Evolutionary conservation across 805 yeast genomes (phyloP), one percentile per base, ranked within the genome.

Genomic region (Cyberlindnera veronae): DNA sequence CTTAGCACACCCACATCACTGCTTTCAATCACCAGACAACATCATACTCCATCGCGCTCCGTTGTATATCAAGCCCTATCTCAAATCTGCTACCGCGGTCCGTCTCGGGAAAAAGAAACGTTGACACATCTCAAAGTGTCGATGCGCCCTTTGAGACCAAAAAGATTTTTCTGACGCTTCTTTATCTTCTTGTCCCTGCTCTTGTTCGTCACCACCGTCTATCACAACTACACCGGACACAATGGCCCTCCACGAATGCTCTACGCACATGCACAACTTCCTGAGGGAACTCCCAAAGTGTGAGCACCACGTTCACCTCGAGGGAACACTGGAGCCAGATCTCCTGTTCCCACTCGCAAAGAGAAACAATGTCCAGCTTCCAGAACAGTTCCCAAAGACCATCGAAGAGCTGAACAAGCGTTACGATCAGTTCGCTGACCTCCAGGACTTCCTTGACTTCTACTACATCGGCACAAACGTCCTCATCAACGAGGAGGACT

Each of bases 301-400:
- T 67, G 95, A 86, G 61, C 91, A 85, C 59, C 95, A 86, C 58
- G 76, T 85, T 45, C 95, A 86, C 62, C 60, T 86, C 32, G 95
- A 85, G 66, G 95, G 95, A 24, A 84, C 95, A 29, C 61, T 85
- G 41, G 84, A 81, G 46, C 93, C 95, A n/a, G 76, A 76, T 35
- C 69, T 84, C 27, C 66, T 85, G 43, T 82, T 84, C 62, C 74
- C 77, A 38, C 66, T 85, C 41, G 89, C 91, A 0, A 64, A 72
- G 53, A 74, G 86, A 64, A 84, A 84, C 64, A 61, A 64, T 26
- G 70, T 85, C 41, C 42, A 57, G 15, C 64, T 86, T 27, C 95
- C 95, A 14, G 71, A 59, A 3, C 64, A 62, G 19, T 83, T 81
- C 63, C 91, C 93, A 29, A 63, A 67, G 34, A 62, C 79, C 2